These are phyloP conservation scores for Lactifluus piperatus DNA, from an alignment of 768 basidiomycete species.

Conservation along the genomic window DNA sequence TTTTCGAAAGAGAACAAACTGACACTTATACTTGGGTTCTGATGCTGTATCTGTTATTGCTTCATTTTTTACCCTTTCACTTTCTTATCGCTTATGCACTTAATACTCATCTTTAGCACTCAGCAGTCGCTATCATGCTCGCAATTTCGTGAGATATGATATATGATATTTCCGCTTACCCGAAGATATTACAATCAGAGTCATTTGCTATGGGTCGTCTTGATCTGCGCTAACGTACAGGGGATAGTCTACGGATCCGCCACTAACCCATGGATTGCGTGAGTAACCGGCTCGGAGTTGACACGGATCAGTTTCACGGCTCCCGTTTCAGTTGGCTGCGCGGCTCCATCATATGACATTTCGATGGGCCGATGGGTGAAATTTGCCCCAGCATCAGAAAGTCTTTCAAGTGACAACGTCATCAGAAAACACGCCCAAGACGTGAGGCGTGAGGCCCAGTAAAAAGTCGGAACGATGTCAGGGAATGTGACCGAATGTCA, in stretches of 20 bases:
- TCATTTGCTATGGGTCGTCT: neutral
- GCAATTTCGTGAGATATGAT: neutral
- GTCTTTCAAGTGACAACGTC: too few species aligned
- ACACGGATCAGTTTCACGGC: neutral
- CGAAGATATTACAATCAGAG: neutral
- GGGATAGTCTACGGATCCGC: too few species aligned
- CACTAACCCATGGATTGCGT: too few species aligned
- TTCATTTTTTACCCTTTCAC: neutral
- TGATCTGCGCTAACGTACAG: neutral
- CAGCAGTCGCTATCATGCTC: neutral
- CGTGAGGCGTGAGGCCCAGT: too few species aligned
- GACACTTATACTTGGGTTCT: neutral
- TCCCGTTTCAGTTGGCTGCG: neutral
- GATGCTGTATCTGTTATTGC: neutral
- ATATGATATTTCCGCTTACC: neutral
- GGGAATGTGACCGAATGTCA: too few species aligned
- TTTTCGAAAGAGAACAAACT: neutral
- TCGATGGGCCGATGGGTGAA: too few species aligned
- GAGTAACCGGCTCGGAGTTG: neutral
- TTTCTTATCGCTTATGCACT: neutral
- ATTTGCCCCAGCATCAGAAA: too few species aligned
- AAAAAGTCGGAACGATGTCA: too few species aligned
- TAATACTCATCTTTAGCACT: neutral
- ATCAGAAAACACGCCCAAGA: too few species aligned
- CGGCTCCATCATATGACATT: neutral